A percentile compares a stretch with the other conserved stretches of the same genome.
phyloP scores from a whole-genome alignment of 495 filamentous ascomycete genomes.

The Antarctomyces pellizariae region DNA sequence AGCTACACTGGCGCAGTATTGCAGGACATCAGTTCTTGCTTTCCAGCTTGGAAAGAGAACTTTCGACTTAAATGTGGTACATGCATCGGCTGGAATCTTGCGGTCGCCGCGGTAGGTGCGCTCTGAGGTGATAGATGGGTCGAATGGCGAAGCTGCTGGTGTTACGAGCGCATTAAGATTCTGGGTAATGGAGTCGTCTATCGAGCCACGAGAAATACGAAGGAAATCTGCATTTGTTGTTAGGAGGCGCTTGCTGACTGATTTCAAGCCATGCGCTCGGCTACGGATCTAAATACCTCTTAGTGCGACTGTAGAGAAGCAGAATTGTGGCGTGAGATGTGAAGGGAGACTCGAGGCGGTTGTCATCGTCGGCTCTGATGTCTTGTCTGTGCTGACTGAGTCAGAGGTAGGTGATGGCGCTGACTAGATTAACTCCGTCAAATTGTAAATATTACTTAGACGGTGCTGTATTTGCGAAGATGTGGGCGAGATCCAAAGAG shows the following conservation, averaged over 20 bases:
- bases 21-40: constrained; percentile 58
- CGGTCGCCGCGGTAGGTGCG: constrained; percentile 25
- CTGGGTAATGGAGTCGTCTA: constrained; percentile 85
- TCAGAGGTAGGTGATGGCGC: constrained; percentile 6
- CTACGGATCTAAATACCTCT: constrained; percentile 32
- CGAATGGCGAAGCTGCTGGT: constrained; percentile 46
- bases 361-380: constrained; percentile 33
- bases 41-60: constrained; percentile 84
- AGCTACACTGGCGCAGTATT: constrained; percentile 76
- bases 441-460: too few species aligned
- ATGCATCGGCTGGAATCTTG: constrained; percentile 34
- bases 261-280: background rate
- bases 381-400: constrained; percentile 3
- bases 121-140: constrained; percentile 48
- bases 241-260: background rate
- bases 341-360: constrained; percentile 31
- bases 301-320: constrained; percentile 67
- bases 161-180: constrained; percentile 79
- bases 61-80: constrained; percentile 47
- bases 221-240: constrained; percentile 49
- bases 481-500: too few species aligned
- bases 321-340: constrained; percentile 76
- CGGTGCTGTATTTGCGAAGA: too few species aligned
- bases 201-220: constrained; percentile 57
- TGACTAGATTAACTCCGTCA: too few species aligned